Evolutionary conservation across 2,329 filamentous ascomycete species (phyloP).

Genomic region (Paracorniculantispora psalliotae): DNA sequence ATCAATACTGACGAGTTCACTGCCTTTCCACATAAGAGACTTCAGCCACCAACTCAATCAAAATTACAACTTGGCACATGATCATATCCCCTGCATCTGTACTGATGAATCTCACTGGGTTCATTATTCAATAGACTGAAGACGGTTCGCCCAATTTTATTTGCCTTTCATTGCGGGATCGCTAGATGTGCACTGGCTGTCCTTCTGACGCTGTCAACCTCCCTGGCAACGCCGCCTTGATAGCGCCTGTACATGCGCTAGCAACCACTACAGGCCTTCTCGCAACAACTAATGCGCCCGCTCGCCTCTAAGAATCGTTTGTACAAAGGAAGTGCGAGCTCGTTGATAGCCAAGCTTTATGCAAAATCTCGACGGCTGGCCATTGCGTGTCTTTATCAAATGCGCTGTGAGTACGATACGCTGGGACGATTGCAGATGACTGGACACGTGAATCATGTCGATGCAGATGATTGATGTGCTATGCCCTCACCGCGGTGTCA

Average conservation of each 20-base stretch:
- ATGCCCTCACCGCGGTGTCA: too few species aligned
- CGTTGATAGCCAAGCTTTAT: slow-evolving; percentile 26
- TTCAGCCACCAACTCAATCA: too few species aligned
- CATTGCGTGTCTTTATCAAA: slow-evolving; percentile 24
- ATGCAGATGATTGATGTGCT: slow-evolving; percentile 38
- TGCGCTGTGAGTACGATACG: slow-evolving; percentile 32
- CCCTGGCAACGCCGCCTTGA: slow-evolving; percentile 31
- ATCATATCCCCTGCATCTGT: too few species aligned
- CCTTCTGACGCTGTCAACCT: slow-evolving; percentile 41
- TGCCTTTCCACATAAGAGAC: too few species aligned
- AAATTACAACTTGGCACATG: too few species aligned
- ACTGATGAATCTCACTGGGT: too few species aligned
- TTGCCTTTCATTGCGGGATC: too few species aligned
- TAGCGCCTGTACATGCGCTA: slow-evolving; percentile 30
- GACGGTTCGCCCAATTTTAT: too few species aligned
- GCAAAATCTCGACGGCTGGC: slow-evolving; percentile 27
- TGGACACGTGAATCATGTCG: slow-evolving; percentile 34
- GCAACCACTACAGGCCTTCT: slow-evolving; percentile 33
- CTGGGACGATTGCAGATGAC: slow-evolving; percentile 28
- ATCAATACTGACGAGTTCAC: too few species aligned
- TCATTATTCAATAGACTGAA: too few species aligned
- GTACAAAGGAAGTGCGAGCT: slow-evolving; percentile 40
- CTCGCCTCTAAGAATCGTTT: slow-evolving; percentile 34
- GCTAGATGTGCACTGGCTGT: too few species aligned
- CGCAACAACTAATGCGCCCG: slow-evolving; percentile 27